Evolutionary conservation across 192 early-diverging fungal species (phyloP), one percentile per base, ranked within the genome.

Genomic region (Backusella westeae): DNA sequence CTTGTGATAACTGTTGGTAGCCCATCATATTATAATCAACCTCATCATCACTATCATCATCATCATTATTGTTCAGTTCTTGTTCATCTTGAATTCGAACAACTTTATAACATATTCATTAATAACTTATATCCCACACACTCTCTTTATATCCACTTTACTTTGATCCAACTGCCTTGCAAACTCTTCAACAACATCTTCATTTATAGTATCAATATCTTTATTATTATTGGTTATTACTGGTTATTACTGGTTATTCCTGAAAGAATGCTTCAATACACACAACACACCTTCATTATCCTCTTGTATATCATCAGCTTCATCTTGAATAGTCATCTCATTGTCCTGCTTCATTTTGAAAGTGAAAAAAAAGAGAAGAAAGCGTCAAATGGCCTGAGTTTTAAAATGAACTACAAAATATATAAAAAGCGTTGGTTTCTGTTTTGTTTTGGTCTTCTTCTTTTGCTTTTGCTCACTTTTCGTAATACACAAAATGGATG

Each of bases 101-200:
- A 35, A 69, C 68, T 69, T 21, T 32, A 32, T 3, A 7, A 12
- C 41, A n/a, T n/a, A 49, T 49, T 21, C 17, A 49, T 49, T 21
- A 63, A 23, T 14, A 63, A 56, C 21, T 56, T 19, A 23, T 23
- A 8, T 10, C 34, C 14, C 34, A 5, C 19, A 5, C 34, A 2
- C 19, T 23, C n/a, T 4, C 17, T 39, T 9, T 38, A 39, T 12
- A 23, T n/a, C 34, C 1, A 34, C 17, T 36, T 69, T 69, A 69
- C 68, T 38, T 69, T 41, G 35, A 69, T 69, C 68, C 21, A 69
- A 23, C 21, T 69, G 68, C 5, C 68, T 69, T 5, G 68, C 68
- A 69, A 69, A 69, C n/a, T 69, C 68, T 41, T 69, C 68, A 26
- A 69, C 68, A 38, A 69, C 21, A 41, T 69, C 68, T 23, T n/a